Evolutionary conservation across 1,284 basidiomycete species (phyloP), one percentile per base, ranked within the genome.

Genomic region (Leccinum angustisporum): DNA sequence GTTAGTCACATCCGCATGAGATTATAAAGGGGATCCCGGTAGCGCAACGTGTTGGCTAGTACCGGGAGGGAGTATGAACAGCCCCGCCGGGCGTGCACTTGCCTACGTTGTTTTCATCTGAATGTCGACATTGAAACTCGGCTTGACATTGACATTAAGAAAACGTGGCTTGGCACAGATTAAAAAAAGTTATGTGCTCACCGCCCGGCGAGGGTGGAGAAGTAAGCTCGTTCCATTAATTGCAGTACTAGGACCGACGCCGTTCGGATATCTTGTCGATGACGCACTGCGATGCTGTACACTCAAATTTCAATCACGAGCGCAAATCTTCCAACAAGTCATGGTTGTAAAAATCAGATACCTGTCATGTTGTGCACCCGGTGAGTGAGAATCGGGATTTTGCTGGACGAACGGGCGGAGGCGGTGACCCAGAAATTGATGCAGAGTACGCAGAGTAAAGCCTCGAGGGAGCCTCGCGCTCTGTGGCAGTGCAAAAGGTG

Each of bases 381-480:
- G 53, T 27, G 33, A 25, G 57, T 21, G 30, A 21, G 21, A 34
- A 36, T 43, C 6, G 13, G 36, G 51, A 57, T 31, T 9, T 38
- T 54, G 36, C 53, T 54, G 46, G n/a, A 33, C 30, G 48, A 52
- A 55, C 18, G 30, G 36, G 55, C 16, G 27, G 38, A 33, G 25
- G 40, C 36, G 25, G 25, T 25, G 25, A 33, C 33, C 51, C 38
- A 36, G 40, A 40, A 48, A 54, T 33, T 33, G 27, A 21, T 30
- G 27, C 36, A 18, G 11, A 40, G 46, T 51, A 50, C 27, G 58
- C 33, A 54, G 40, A 53, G 65, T 18, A 56, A 52, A 36, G 61
- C 75, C 72, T 75, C 68, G 68, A 73, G 75, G 69, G n/a, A 54
- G 54, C 65, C 72, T 70, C 52, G 54, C 58, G 57, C 56, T 33